Evolutionary conservation across 108 stramenopile genomes (phyloP).

Genomic region (Stephanodiscus triporus): DNA sequence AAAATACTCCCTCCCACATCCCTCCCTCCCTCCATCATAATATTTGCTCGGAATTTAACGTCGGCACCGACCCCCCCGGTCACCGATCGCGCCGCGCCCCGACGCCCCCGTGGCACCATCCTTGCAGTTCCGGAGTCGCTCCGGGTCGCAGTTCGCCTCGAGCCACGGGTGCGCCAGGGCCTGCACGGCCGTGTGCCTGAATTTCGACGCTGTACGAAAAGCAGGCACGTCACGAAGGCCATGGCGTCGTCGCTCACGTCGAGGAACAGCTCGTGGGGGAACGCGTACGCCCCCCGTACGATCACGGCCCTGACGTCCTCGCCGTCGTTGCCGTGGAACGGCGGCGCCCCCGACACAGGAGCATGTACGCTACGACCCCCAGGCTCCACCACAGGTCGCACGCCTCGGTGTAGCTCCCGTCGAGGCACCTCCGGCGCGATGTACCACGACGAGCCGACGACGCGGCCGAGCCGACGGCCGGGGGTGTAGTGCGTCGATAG

Average conservation of each 20-base stretch:
- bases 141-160: constrained; percentile 75
- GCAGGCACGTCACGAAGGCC: constrained; percentile 84
- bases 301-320: constrained; percentile 88
- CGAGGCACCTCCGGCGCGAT: constrained; percentile 97
- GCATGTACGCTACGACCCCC: constrained; percentile 94
- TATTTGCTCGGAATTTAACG: not conserved
- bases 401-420: constrained; percentile 93
- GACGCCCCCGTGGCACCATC: constrained; percentile 70
- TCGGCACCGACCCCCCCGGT: not conserved
- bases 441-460: constrained; percentile 94
- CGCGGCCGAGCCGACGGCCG: constrained; percentile 83
- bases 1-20: too few relatives aligned
- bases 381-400: constrained; percentile 98
- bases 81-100: too few relatives aligned
- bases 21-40: too few relatives aligned
- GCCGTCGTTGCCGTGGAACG: constrained; percentile 90
- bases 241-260: constrained; percentile 91
- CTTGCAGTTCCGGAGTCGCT: constrained; percentile 62
- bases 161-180: constrained; percentile 90
- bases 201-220: constrained; percentile 81
- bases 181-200: constrained; percentile 87
- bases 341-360: constrained; percentile 86
- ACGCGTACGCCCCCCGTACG: constrained; percentile 83
- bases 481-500: constrained; percentile 91
- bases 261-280: constrained; percentile 85